Evolutionary conservation across 2,329 filamentous ascomycete genomes (phyloP).

Genomic region (Pyrenochaeta sp.): DNA sequence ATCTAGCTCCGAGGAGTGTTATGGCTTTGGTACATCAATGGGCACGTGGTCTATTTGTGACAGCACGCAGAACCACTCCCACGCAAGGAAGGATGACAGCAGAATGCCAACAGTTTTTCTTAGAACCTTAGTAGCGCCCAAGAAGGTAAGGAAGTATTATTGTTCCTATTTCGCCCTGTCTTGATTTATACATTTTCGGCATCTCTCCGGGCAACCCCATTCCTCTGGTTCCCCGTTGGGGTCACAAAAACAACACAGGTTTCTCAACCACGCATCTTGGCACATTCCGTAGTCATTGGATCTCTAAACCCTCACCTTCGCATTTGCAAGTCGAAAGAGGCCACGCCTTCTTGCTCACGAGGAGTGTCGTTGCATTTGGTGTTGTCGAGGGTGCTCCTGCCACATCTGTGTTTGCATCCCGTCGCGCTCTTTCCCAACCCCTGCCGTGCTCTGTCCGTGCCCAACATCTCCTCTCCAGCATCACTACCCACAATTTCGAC

Average conservation of each 20-base stretch:
- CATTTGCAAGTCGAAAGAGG: neutral
- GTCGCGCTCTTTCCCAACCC: conserved; percentile 15
- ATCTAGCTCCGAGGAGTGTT: neutral
- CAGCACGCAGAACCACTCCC: neutral
- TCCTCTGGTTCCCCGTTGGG: conserved; percentile 17
- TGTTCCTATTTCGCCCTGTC: neutral
- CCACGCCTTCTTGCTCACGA: conserved; percentile 17
- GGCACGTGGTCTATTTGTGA: neutral
- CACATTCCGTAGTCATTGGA: conserved; percentile 15
- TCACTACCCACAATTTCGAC: conserved; percentile 1
- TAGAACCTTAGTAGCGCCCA: neutral
- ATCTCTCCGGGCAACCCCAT: conserved; percentile 10
- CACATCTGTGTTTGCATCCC: conserved; percentile 28
- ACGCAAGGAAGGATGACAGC: neutral
- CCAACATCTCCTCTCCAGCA: conserved; percentile 15
- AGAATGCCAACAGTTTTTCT: neutral
- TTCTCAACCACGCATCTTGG: conserved; percentile 8
- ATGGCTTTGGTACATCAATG: neutral
- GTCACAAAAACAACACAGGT: conserved; percentile 8
- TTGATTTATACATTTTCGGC: neutral
- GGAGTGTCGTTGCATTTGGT: conserved; percentile 18
- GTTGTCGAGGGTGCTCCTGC: conserved; percentile 30
- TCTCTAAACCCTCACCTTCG: neutral
- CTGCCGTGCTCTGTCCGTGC: conserved; percentile 26
- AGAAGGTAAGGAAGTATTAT: conserved; percentile 1